Base-by-base conservation (phyloP, 768 basidiomycete species). In the Mycena kentingensis region DNA sequence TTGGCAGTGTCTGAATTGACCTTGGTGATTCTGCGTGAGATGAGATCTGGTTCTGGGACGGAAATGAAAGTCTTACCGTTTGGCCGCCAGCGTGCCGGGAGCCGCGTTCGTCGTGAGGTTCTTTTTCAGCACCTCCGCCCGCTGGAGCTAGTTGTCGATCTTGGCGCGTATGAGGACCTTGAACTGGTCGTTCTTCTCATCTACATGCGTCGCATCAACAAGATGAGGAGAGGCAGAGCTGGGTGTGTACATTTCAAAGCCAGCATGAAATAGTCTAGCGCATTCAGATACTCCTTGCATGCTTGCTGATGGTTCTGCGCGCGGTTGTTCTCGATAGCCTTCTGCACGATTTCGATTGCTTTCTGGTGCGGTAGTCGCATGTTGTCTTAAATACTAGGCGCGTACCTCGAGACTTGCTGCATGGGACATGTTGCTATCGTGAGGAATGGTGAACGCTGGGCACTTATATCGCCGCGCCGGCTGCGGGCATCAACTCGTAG, bases 201-300 rank as follows among this genome's bases (percentile, higher is more conserved):
- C 85, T 87, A 64, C n/a, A 6, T 13, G 25, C 27, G 26, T 32
- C 29, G 46, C 19, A 39, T 26, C 10, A 28, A n/a, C 16, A 25
- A 18, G 42, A 18, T 47, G 44, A 50, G 26, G 24, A 47, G 24
- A 43, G 28, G 48, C 27, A 21, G 28, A 26, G 37, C 31, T 26
- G 4, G 31, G 12, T 2, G 68, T 76, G 42, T 55, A 87, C 86
- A 87, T 66, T 87, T 88, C 64, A 85, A 75, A 7, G 87, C 88
- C 63, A 91, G 84, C 84, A 90, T 87, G 67, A 91, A 91, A 62
- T 91, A 91, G 65, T 91, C 89, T 49, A 91, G 75, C 16, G 85
- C 78, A 73, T 90, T 88, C 73, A 83, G 81, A 70, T 89, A 88
- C 55, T 83, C 81, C 69, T 84, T 88, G 75, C 84, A 89, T n/a